These are phyloP conservation scores for Phaeomoniella chlamydospora DNA, from an alignment of 2,329 filamentous ascomycete genomes.

Conservation along the genomic window DNA sequence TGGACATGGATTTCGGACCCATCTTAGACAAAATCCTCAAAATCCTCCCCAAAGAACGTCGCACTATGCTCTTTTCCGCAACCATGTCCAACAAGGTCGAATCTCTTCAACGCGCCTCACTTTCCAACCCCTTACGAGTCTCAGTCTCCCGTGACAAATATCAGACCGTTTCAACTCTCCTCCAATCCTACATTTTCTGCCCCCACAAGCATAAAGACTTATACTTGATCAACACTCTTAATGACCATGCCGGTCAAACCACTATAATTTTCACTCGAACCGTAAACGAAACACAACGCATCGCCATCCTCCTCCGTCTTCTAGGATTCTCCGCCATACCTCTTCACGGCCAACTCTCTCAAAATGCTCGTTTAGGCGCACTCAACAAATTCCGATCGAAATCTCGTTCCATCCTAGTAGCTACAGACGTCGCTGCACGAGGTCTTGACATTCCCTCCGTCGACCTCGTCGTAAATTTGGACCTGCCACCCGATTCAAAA, in stretches of 20 bases:
- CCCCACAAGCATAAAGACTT: conserved; percentile 80
- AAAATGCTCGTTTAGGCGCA: conserved; percentile 72
- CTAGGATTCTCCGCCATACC: conserved; percentile 86
- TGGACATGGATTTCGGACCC: conserved; percentile 89
- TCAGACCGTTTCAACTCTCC: conserved; percentile 77
- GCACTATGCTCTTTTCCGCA: conserved; percentile 83
- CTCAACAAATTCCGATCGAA: conserved; percentile 79
- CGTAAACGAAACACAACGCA: conserved; percentile 75
- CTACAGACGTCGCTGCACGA: conserved; percentile 79
- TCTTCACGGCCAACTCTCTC: conserved; percentile 80
- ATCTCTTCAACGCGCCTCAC: conserved; percentile 73
- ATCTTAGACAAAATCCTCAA: conserved; percentile 88
- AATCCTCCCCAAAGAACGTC: conserved; percentile 60
- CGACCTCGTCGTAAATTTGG: conserved; percentile 72
- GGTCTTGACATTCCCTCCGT: conserved; percentile 85
- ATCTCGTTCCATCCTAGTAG: conserved; percentile 73
- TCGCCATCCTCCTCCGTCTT: conserved; percentile 67
- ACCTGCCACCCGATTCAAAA: conserved; percentile 71
- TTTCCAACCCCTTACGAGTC: conserved; percentile 71
- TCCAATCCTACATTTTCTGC: conserved; percentile 77
- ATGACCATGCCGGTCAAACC: conserved; percentile 74
- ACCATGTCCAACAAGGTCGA: conserved; percentile 93
- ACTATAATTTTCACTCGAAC: conserved; percentile 87
- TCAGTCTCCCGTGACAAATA: conserved; percentile 73
- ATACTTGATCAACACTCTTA: conserved; percentile 73